Percentiles rank a stretch among this genome's conserved stretches.
Conservation (phyloP, 345 rosid genomes). For the Camelina sativa region DNA sequence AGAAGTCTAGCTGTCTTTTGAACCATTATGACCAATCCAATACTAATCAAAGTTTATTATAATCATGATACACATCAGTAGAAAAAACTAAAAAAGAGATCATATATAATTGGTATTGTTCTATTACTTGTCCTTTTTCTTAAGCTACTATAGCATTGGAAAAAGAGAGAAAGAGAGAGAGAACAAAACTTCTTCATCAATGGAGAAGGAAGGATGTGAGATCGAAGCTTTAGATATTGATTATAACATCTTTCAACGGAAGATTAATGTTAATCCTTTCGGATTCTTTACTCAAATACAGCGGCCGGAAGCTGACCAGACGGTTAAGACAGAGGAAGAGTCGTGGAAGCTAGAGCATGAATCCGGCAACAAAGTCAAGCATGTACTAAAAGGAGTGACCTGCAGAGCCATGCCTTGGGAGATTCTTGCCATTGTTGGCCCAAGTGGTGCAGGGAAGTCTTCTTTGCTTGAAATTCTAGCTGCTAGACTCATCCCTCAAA, state of each 20-base stretch:
- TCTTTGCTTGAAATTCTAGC: constrained; percentile 84
- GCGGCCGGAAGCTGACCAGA: constrained; percentile 35
- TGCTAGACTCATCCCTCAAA: constrained; percentile 61
- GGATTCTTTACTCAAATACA: constrained; percentile 38
- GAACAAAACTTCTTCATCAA: constrained; percentile 52
- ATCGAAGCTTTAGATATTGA: constrained; percentile 75
- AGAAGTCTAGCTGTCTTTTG: constrained; percentile 38
- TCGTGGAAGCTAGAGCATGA: constrained; percentile 33
- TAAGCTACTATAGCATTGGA: constrained; percentile 6
- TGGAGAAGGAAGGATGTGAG: constrained; percentile 89
- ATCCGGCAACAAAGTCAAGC: constrained; percentile 45
- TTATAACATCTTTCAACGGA: constrained; percentile 54
- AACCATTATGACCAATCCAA: constrained; percentile 28
- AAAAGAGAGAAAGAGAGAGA: neutral
- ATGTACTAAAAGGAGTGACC: constrained; percentile 70
- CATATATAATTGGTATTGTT: constrained; percentile 19
- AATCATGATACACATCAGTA: constrained; percentile 23
- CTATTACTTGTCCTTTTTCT: constrained; percentile 32
- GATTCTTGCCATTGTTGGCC: constrained; percentile 90
- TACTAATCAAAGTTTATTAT: constrained; percentile 8
- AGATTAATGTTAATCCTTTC: constrained; percentile 42
- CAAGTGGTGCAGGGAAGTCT: constrained; percentile 97
- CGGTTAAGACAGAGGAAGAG: constrained; percentile 33
- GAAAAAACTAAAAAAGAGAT: constrained; percentile 21
- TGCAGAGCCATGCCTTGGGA: constrained; percentile 95